Base-by-base conservation (phyloP, 495 filamentous ascomycete species). In the Talaromyces wortmannii region DNA sequence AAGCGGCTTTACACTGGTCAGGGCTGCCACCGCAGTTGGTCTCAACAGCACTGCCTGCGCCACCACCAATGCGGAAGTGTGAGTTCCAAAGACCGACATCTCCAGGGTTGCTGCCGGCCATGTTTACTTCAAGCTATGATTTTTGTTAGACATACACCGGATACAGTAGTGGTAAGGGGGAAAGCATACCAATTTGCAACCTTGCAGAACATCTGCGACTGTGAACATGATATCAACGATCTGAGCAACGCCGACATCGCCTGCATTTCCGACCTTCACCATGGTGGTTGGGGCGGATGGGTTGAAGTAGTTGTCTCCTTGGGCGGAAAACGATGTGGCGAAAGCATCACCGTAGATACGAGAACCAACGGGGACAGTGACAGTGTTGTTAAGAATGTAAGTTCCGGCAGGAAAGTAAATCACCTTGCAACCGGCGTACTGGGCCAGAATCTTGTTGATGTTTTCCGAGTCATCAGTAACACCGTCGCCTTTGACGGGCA, bases 371-470 rank as follows among this genome's bases (percentile, higher is more conserved):
- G 83, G 85, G 42, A 87, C 66, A 40, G 69, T 57, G 40, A 89
- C 61, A 0, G 85, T 88, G 23, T 73, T 66, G 5, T 72, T 82
- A 36, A 87, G 78, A 7, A 76, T 62, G 59, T 89, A 89, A 0
- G 76, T 76, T 10, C 85, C 84, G 18, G 71, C 68, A 3, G 84
- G 83, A 58, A 89, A 82, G 61, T 77, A 88, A 1, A 79, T 71
- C 18, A 86, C 66, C 54, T 78, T 82, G 64, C 74, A 67, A 42
- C 64, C 62, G 31, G 76, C 69, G 48, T 81, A 68, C 56, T 77
- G 52, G 45, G 76, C 57, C 46, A 83, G 36, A 61, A 83, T 74
- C 5, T 68, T 59, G 56, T 85, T 82, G 44, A 88, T 71, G 6
- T 70, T 68, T 0, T 56, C 62, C 0, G 78, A 76, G 46, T 78